Evolutionary conservation across 768 basidiomycete genomes (phyloP).

Genomic region (Russula virescens): DNA sequence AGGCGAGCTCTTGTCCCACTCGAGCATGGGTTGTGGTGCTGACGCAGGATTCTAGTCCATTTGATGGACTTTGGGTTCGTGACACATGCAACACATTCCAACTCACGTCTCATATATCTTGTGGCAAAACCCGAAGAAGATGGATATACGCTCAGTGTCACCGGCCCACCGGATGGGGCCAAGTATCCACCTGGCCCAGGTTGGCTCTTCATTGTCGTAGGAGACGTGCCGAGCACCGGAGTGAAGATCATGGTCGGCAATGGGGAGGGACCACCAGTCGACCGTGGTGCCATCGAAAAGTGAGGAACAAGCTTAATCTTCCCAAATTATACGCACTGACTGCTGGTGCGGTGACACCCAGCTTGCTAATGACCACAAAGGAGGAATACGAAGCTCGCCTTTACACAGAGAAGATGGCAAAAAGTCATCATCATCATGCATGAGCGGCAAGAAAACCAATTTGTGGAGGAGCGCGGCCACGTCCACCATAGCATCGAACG

Average conservation of each 20-base stretch:
- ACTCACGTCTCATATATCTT: conserved; percentile 71
- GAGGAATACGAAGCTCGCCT: background rate
- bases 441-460: conserved; percentile 1
- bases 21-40: background rate
- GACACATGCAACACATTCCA: conserved; percentile 72
- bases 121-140: conserved; percentile 39
- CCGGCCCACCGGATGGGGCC: conserved; percentile 54
- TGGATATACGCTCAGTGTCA: conserved; percentile 46
- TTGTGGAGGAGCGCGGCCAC: background rate
- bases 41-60: conserved; percentile 40
- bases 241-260: conserved; percentile 62
- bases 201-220: conserved; percentile 62
- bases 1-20: conserved; percentile 33
- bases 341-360: conserved; percentile 26
- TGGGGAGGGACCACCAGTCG: conserved; percentile 54
- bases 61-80: conserved; percentile 81
- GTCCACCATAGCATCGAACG: background rate
- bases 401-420: conserved; percentile 12
- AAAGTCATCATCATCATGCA: conserved; percentile 7
- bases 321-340: background rate
- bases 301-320: conserved; percentile 31
- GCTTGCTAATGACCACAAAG: conserved; percentile 43
- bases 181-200: conserved; percentile 81
- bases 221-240: conserved; percentile 61
- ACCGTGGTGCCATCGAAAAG: conserved; percentile 53